Evolutionary conservation across 306 rosid species (phyloP).

Genomic region (Glycine latifolia): DNA sequence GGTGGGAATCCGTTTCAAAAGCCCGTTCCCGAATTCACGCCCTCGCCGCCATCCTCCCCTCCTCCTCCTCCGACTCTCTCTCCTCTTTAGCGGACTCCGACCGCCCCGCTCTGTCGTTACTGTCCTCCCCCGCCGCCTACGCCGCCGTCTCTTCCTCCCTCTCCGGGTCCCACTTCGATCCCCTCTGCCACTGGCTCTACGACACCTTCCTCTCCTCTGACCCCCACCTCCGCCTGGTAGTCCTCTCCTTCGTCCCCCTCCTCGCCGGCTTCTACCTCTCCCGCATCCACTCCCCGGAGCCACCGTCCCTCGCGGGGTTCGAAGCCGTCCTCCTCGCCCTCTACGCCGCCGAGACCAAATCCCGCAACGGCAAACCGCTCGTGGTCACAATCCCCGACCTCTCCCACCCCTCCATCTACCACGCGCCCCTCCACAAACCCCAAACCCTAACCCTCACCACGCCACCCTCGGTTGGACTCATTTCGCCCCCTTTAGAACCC

Average conservation of each 20-base stretch:
- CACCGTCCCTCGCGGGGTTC: conserved; percentile 86
- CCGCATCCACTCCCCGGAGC: conserved; percentile 72
- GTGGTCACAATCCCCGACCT: conserved; percentile 85
- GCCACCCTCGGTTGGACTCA: conserved; percentile 62
- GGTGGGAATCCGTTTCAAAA: conserved; percentile 97
- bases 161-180: conserved; percentile 84
- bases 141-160: conserved; percentile 63
- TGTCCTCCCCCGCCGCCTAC: conserved; percentile 77
- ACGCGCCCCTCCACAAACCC: conserved; percentile 60
- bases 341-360: conserved; percentile 81
- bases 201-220: conserved; percentile 91
- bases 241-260: conserved; percentile 88
- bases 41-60: conserved; percentile 66
- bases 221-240: conserved; percentile 87
- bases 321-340: conserved; percentile 92
- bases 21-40: conserved; percentile 92
- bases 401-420: conserved; percentile 89
- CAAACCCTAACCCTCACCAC: not conserved
- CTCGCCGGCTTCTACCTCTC: conserved; percentile 84
- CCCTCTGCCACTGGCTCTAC: conserved; percentile 97
- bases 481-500: conserved; percentile 84
- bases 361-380: conserved; percentile 83
- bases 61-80: conserved; percentile 53
- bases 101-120: conserved; percentile 95
- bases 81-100: conserved; percentile 90